A percentile compares a stretch with the other conserved stretches of the same genome.
Evolutionary conservation across 2,329 filamentous ascomycete species (phyloP).

Genomic region (Arthrinium phaeospermum): DNA sequence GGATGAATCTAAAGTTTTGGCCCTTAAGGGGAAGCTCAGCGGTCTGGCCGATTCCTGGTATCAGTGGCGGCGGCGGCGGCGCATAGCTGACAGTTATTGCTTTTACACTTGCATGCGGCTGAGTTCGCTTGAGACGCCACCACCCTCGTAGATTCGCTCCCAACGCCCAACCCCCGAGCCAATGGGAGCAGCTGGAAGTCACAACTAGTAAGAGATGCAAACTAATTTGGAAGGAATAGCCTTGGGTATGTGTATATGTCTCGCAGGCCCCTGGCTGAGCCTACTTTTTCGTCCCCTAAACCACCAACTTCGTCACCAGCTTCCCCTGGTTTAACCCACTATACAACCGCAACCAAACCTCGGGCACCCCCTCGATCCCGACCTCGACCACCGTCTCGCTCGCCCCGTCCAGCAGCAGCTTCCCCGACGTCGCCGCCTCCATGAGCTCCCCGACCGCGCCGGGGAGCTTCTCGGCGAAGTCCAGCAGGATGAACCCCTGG

Average conservation of each 20-base stretch:
- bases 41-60: background rate
- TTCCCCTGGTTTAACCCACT: constrained; percentile 36
- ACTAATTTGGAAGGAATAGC: too few species aligned
- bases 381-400: constrained; percentile 36
- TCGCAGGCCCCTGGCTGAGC: background rate
- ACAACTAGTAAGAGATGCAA: background rate
- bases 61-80: background rate
- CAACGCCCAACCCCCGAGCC: background rate
- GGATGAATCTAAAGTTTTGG: background rate
- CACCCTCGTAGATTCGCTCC: background rate
- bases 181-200: background rate
- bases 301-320: constrained; percentile 33
- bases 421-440: constrained; percentile 32
- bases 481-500: constrained; percentile 50
- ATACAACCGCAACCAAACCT: constrained; percentile 37
- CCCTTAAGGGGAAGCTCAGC: background rate
- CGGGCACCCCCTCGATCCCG: constrained; percentile 35
- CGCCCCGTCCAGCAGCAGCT: constrained; percentile 29
- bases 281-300: background rate
- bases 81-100: background rate
- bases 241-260: background rate
- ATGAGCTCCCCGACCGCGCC: constrained; percentile 33
- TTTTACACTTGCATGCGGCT: background rate
- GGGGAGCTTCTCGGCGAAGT: constrained; percentile 40
- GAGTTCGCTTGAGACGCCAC: background rate